These are phyloP conservation scores for Apocynum venetum DNA, from an alignment of 257 asterid genomes.

Conservation along the genomic window DNA sequence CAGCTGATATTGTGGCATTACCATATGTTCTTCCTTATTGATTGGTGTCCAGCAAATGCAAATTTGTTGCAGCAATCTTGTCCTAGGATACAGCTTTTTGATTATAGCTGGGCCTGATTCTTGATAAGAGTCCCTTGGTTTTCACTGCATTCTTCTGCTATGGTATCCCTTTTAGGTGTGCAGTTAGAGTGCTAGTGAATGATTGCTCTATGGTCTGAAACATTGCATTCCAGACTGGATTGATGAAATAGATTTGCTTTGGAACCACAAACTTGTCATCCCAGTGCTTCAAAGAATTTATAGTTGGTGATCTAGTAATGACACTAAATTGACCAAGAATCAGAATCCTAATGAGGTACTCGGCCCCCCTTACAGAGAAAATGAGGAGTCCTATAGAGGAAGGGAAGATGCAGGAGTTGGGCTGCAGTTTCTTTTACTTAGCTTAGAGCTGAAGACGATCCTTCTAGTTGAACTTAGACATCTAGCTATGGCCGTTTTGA, in stretches of 20 bases:
- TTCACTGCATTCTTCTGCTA: constrained; percentile 5
- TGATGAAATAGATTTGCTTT: background rate
- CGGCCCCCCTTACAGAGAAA: constrained; percentile 13
- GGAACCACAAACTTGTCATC: background rate
- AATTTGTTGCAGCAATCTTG: background rate
- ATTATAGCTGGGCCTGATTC: constrained; percentile 1
- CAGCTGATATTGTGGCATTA: constrained; percentile 59
- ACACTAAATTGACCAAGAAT: background rate
- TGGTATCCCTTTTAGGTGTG: constrained; percentile 1
- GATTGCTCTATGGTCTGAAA: background rate
- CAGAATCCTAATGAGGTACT: background rate
- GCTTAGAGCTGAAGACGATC: constrained; percentile 23
- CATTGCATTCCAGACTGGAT: background rate
- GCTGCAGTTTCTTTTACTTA: constrained; percentile 23
- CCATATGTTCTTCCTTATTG: constrained; percentile 84
- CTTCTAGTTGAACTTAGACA: constrained; percentile 30
- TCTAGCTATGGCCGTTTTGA: constrained; percentile 29
- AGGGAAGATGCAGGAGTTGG: constrained; percentile 18
- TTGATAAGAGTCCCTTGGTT: background rate
- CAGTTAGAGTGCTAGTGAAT: constrained; percentile 6
- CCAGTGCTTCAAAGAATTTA: background rate
- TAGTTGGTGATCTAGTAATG: background rate
- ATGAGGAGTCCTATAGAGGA: constrained; percentile 11
- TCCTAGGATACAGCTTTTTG: constrained; percentile 4
- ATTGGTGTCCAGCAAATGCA: constrained; percentile 17